Evolutionary conservation across 2,329 filamentous ascomycete species (phyloP), one percentile per base, ranked within the genome.

Genomic region (Sporothrix pseudoabietina): DNA sequence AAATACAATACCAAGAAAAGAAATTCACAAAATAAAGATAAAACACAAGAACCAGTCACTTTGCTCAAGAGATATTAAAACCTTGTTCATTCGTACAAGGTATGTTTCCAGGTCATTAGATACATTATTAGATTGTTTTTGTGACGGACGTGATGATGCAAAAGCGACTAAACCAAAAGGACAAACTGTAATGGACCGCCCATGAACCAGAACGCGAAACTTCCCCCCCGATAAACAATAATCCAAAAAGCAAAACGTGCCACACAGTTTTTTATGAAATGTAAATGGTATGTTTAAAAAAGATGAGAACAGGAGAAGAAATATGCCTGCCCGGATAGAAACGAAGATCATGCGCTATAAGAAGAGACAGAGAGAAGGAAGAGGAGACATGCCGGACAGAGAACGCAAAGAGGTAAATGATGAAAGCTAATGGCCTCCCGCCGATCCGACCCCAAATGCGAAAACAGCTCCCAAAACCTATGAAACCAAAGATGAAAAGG

Each of bases 181-280:
- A 49, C 44, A 47, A 22, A 63, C n/a, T 41, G 4, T 26, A 39
- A 44, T 9, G 14, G 14, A 12, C 22, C 12, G 7, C 12, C 22
- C 10, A 47, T 44, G 10, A 66, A 30, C 39, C 39, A 55, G 22
- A 55, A 26, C 52, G 22, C 16, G 5, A 66, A 47, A 7, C 8
- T 35, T 35, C 35, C 19, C 35, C 6, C 61, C 41, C 61, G n/a
- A 26, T 26, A 22, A 65, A 14, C 39, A 41, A 26, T 9, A 47
- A 10, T 4, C 32, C 14, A 49, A 49, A 47, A 49, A 16, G 12
- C 44, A 35, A 59, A 8, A 47, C 30, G 41, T 47, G 61, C 39
- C 39, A 6, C 39, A 39, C 61, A 47, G 39, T 66, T 66, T 65
- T 66, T 66, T 66, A 66, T 66, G 22, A 66, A 66, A 52, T 68